Base-by-base conservation (phyloP, 1,139 yeast species). In the Lodderomyces jiufengensis region DNA sequence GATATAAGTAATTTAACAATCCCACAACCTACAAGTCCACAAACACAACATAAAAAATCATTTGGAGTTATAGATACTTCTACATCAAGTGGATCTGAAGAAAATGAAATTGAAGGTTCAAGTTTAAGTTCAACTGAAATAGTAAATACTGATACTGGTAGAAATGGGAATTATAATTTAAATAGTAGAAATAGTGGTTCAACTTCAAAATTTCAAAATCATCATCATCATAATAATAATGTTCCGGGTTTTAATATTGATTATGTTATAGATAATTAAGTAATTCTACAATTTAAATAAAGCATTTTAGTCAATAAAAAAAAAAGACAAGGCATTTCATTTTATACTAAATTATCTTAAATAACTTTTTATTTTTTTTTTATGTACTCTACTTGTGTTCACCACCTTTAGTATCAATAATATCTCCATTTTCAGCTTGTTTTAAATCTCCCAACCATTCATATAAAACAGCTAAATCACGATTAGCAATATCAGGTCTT, bases 401-500 rank as follows among this genome's bases (percentile, higher is more conserved):
- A 10, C 21, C 26, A 28, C 45, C 39, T 33, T 44, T 46, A 9
- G 21, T 31, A 33, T 46, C 50, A 26, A 52, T 41, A 5, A 51
- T 37, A 4, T 35, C 29, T 11, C 54, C 57, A n/a, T 43, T 28
- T 15, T 39, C 39, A 34, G 44, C 49, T 28, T 42, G 40, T 38
- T 53, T 50, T 21, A 57, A 46, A 13, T 61, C 60, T 2, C 69
- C 74, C 33, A 69, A 55, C 72, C 73, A 69, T 47, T 69, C 70
- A 42, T 55, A 69, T 42, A 69, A 61, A 2, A 69, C 74, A n/a
- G 64, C 71, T 53, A 69, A 65, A 49, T 69, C 75, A 32, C 67
- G 58, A 41, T 52, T 55, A 29, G 72, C 75, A 31, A 68, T 45
- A 38, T 65, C 66, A n/a, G 59, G 60, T 29, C 66, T 51, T 48